Conservation (phyloP, 768 basidiomycete genomes). For the Grammothele lineata region DNA sequence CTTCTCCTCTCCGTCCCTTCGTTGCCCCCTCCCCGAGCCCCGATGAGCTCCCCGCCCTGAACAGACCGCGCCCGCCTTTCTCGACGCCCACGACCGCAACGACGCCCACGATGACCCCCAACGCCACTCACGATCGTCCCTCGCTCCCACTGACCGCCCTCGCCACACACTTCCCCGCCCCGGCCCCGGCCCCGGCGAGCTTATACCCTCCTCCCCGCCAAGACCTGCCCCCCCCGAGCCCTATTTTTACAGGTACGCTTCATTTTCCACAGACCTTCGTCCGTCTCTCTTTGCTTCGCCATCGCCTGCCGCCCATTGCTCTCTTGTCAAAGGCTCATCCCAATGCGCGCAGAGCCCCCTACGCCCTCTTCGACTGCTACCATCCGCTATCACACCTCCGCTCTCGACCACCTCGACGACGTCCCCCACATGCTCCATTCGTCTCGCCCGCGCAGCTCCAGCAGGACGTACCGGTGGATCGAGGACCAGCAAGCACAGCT, state of each 20-base stretch:
- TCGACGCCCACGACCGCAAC: slow-evolving; percentile 7
- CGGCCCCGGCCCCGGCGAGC: no score
- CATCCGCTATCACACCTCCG: slow-evolving; percentile 6
- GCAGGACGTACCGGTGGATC: slow-evolving; percentile 42
- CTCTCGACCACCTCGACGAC: slow-evolving; percentile 10
- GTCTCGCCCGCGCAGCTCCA: slow-evolving; percentile 28
- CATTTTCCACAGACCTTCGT: background rate
- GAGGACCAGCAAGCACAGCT: slow-evolving; percentile 33
- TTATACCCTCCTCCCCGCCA: slow-evolving; percentile 7
- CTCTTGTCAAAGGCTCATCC: background rate
- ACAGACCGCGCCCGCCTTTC: background rate
- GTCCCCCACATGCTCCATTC: slow-evolving; percentile 9
- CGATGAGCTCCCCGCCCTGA: slow-evolving; percentile 8
- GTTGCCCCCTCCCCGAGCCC: background rate
- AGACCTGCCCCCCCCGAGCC: slow-evolving; percentile 10
- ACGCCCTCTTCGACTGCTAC: slow-evolving; percentile 14
- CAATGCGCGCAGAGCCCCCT: slow-evolving; percentile 9
- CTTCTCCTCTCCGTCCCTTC: slow-evolving; percentile 3
- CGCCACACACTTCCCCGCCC: slow-evolving; percentile 12
- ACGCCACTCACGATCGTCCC: slow-evolving; percentile 15
- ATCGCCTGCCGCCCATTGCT: background rate
- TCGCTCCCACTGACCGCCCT: slow-evolving; percentile 7
- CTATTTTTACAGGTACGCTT: slow-evolving; percentile 12
- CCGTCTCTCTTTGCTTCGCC: background rate
- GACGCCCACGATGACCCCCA: slow-evolving; percentile 14